Evolutionary conservation across 371 early-diverging fungal genomes (phyloP).

Genomic region (Mucor racemosus): DNA sequence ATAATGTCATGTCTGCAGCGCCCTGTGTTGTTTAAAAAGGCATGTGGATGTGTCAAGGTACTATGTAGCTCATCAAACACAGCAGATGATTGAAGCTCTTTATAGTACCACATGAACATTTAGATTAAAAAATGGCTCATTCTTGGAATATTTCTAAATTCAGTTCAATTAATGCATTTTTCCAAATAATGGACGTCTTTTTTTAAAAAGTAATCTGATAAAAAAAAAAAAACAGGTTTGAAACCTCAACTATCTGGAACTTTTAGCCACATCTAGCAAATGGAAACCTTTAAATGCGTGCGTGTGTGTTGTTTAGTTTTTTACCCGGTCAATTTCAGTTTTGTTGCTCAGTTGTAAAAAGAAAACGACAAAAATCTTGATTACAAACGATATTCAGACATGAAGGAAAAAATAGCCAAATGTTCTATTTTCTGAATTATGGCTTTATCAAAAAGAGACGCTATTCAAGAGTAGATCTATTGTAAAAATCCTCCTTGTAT

Average conservation of each 20-base stretch:
- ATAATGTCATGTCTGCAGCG: background rate
- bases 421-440: too few relatives aligned
- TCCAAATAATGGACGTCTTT: too few relatives aligned
- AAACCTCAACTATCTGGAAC: background rate
- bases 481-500: too few relatives aligned
- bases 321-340: background rate
- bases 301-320: background rate
- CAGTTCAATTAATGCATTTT: too few relatives aligned
- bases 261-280: background rate
- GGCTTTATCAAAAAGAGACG: too few relatives aligned
- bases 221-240: background rate
- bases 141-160: background rate
- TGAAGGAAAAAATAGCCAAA: background rate
- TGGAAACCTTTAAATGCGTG: background rate
- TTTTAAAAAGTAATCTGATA: background rate
- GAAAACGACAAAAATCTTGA: background rate
- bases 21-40: background rate
- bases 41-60: background rate
- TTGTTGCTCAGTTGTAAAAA: background rate
- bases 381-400: too few relatives aligned
- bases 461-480: too few relatives aligned
- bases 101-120: background rate
- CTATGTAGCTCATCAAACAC: too few relatives aligned
- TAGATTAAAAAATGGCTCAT: background rate
- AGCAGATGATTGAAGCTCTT: too few relatives aligned